phyloP scores from a whole-genome alignment of 2,329 filamentous ascomycete species.

The Stylonectria norvegica region DNA sequence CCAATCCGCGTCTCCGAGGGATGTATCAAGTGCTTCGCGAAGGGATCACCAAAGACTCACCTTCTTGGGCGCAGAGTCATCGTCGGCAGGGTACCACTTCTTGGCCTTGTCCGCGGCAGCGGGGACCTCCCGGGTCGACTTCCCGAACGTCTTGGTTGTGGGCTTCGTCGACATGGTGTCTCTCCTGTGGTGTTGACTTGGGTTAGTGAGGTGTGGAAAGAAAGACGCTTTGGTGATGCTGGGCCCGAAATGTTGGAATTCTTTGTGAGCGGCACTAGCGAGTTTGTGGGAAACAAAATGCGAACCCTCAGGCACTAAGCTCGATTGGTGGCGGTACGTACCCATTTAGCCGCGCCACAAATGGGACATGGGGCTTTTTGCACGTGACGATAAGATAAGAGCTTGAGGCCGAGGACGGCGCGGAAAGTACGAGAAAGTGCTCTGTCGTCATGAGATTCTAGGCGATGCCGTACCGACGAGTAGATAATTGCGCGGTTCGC shows the following conservation, averaged over 20 bases:
- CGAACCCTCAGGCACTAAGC: slow-evolving; percentile 41
- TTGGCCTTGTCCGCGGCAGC: slow-evolving; percentile 85
- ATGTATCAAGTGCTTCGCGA: slow-evolving; percentile 13
- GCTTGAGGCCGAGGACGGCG: slow-evolving; percentile 14
- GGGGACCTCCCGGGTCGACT: slow-evolving; percentile 89
- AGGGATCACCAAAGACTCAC: slow-evolving; percentile 59
- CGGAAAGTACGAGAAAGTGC: slow-evolving; percentile 42
- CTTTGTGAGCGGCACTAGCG: slow-evolving; percentile 41
- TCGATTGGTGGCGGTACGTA: slow-evolving; percentile 22
- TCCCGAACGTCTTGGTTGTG: slow-evolving; percentile 94
- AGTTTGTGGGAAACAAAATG: slow-evolving; percentile 45
- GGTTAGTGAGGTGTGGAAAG: slow-evolving; percentile 34
- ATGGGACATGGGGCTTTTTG: slow-evolving; percentile 31
- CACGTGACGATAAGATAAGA: slow-evolving; percentile 39
- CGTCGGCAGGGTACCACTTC: slow-evolving; percentile 98
- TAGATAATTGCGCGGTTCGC: slow-evolving; percentile 20
- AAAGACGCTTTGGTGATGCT: slow-evolving; percentile 37
- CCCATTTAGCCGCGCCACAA: slow-evolving; percentile 13
- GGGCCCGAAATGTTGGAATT: slow-evolving; percentile 40
- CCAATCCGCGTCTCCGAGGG: slow-evolving; percentile 7
- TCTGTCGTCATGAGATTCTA: slow-evolving; percentile 25
- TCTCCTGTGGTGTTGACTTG: slow-evolving; percentile 41
- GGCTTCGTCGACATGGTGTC: slow-evolving; percentile 71
- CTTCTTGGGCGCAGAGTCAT: slow-evolving; percentile 86
- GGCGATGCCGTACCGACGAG: slow-evolving; percentile 8